phyloP scores from a whole-genome alignment of 2,329 filamentous ascomycete species.

The Monilinia aucupariae region DNA sequence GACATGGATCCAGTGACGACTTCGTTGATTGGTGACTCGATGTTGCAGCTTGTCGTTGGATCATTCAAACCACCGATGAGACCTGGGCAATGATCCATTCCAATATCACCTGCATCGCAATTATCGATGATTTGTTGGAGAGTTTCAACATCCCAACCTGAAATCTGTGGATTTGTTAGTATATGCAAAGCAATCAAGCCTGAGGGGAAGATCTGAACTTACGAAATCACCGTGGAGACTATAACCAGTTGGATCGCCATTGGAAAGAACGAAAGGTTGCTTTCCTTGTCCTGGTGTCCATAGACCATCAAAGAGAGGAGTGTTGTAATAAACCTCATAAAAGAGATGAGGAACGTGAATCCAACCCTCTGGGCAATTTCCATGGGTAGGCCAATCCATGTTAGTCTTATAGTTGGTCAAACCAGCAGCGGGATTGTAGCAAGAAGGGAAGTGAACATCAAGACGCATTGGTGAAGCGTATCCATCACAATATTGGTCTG shows the following conservation, averaged over 20 bases:
- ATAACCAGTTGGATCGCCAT: conserved; percentile 70
- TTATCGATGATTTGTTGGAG: conserved; percentile 66
- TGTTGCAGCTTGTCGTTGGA: conserved; percentile 44
- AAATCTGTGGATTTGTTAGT: conserved; percentile 55
- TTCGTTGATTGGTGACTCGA: conserved; percentile 44
- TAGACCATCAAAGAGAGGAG: conserved; percentile 55
- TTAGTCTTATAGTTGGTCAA: conserved; percentile 55
- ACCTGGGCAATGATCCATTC: conserved; percentile 58
- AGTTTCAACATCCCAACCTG: conserved; percentile 66
- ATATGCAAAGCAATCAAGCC: not conserved
- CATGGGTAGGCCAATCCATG: conserved; percentile 70
- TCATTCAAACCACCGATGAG: conserved; percentile 50
- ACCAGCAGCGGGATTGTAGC: conserved; percentile 67
- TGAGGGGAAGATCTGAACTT: conserved; percentile 6
- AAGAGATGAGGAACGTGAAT: conserved; percentile 69
- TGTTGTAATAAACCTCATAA: conserved; percentile 83
- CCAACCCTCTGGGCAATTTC: conserved; percentile 67
- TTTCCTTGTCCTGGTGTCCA: conserved; percentile 55
- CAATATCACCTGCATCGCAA: conserved; percentile 57
- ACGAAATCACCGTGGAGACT: conserved; percentile 74
- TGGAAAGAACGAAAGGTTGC: conserved; percentile 71
- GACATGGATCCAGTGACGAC: conserved; percentile 41
- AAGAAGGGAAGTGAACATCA: conserved; percentile 83
- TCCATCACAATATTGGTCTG: conserved; percentile 62
- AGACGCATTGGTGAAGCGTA: conserved; percentile 62